Percentiles rank a stretch among this genome's conserved stretches.
phyloP scores from a whole-genome alignment of 2,329 filamentous ascomycete genomes.

The Pseudocercospora crystallina region DNA sequence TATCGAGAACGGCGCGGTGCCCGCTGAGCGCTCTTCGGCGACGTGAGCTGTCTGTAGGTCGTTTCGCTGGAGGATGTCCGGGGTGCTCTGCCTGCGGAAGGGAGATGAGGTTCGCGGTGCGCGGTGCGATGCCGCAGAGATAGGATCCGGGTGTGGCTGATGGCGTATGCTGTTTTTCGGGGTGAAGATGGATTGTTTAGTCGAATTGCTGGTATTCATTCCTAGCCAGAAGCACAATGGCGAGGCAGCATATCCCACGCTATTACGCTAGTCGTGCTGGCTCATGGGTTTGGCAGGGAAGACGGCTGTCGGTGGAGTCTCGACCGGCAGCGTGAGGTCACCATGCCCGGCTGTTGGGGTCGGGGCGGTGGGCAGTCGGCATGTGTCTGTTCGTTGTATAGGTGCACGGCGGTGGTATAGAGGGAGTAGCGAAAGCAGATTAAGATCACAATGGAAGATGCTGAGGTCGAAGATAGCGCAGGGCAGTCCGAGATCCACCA shows the following conservation, averaged over 20 bases:
- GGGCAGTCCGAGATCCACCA: background rate
- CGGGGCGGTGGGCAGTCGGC: background rate
- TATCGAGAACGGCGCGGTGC: slow-evolving; percentile 2
- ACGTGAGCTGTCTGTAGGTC: background rate
- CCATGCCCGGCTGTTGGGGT: background rate
- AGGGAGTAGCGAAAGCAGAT: background rate
- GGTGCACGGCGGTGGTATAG: background rate
- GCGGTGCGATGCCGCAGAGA: slow-evolving; percentile 1
- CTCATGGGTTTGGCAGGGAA: background rate
- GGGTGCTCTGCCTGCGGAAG: slow-evolving; percentile 19
- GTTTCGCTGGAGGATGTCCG: slow-evolving; percentile 5
- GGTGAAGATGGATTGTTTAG: slow-evolving; percentile 21
- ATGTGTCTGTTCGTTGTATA: background rate
- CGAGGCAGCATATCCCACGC: too few species aligned
- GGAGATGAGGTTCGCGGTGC: slow-evolving; percentile 21
- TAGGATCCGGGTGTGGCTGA: slow-evolving; percentile 5
- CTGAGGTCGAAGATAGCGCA: background rate
- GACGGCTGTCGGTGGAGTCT: slow-evolving; percentile 1
- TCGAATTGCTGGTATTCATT: slow-evolving; percentile 18
- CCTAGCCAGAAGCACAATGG: slow-evolving; percentile 6
- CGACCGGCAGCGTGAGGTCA: slow-evolving; percentile 3
- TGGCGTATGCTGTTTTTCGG: slow-evolving; percentile 17
- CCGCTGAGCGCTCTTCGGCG: background rate
- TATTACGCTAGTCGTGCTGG: too few species aligned
- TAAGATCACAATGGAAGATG: too few species aligned